These are phyloP conservation scores for Strobilomyces confusus DNA, from an alignment of 768 basidiomycete species.

Conservation along the genomic window DNA sequence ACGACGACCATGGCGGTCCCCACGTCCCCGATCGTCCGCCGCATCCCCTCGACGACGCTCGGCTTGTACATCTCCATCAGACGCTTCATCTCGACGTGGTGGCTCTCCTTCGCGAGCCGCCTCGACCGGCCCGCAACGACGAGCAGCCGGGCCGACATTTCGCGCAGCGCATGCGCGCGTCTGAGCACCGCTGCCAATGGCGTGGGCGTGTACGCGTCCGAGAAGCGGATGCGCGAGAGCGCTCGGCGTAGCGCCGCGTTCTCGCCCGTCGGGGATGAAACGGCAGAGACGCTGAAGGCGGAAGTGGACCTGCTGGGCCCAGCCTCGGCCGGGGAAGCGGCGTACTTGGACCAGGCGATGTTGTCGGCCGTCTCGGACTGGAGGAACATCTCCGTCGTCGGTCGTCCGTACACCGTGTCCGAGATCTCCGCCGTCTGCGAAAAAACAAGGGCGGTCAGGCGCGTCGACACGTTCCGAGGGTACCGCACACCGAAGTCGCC, in stretches of 20 bases:
- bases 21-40: slow-evolving; percentile 84
- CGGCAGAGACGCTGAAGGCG: neutral
- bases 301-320: neutral
- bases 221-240: slow-evolving; percentile 61
- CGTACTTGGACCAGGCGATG: slow-evolving; percentile 66
- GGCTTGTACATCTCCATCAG: slow-evolving; percentile 45
- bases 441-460: too few relatives aligned
- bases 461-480: too few relatives aligned
- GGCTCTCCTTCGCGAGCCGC: slow-evolving; percentile 66
- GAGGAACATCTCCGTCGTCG: slow-evolving; percentile 59
- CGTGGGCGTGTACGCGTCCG: slow-evolving; percentile 46
- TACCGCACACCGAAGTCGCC: too few relatives aligned
- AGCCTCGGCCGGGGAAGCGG: slow-evolving; percentile 20
- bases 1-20: slow-evolving; percentile 74
- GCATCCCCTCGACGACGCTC: slow-evolving; percentile 35
- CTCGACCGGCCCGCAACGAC: slow-evolving; percentile 73
- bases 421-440: slow-evolving; percentile 38
- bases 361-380: slow-evolving; percentile 85
- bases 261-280: neutral
- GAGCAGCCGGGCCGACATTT: slow-evolving; percentile 43
- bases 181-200: slow-evolving; percentile 57
- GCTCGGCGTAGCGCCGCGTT: slow-evolving; percentile 26
- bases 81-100: slow-evolving; percentile 63
- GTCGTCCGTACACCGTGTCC: slow-evolving; percentile 69
- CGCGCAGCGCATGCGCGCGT: slow-evolving; percentile 35